These are phyloP conservation scores for Yamadazyma akitaensis DNA, from an alignment of 805 yeast species.

Conservation along the genomic window DNA sequence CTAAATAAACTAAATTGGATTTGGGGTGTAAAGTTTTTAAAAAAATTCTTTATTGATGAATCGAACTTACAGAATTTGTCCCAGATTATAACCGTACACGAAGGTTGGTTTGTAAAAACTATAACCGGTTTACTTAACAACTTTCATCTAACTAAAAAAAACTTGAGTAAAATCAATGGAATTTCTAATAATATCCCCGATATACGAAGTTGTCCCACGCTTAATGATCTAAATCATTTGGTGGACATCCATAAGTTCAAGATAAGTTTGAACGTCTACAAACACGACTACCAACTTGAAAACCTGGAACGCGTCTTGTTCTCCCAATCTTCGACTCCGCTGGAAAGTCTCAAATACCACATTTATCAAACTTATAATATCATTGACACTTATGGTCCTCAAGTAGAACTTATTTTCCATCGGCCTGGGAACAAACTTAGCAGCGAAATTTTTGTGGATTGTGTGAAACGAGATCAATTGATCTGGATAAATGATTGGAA, in stretches of 20 bases:
- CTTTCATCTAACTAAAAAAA: constrained; percentile 40
- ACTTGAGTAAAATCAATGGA: constrained; percentile 24
- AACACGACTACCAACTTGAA: constrained; percentile 57
- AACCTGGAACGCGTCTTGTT: constrained; percentile 16
- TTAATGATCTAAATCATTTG: constrained; percentile 53
- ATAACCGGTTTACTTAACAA: constrained; percentile 68
- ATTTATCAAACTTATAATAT: constrained; percentile 53
- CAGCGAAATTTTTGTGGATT: constrained; percentile 45
- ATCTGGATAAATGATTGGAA: constrained; percentile 57
- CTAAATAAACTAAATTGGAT: constrained; percentile 65
- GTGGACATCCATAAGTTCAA: constrained; percentile 76
- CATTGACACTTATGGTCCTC: constrained; percentile 39
- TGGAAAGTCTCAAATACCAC: constrained; percentile 19
- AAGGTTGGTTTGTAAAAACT: constrained; percentile 83
- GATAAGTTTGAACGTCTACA: constrained; percentile 71
- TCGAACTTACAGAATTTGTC: constrained; percentile 48
- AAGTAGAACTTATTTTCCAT: constrained; percentile 49
- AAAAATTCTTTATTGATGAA: constrained; percentile 50
- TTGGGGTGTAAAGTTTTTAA: constrained; percentile 58
- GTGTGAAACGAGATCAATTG: constrained; percentile 52
- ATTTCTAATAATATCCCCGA: constrained; percentile 22
- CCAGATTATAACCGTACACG: constrained; percentile 80
- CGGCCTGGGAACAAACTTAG: constrained; percentile 52
- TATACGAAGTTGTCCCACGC: constrained; percentile 43
- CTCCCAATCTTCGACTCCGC: constrained; percentile 4